These are phyloP conservation scores for Zopfia rhizophila DNA, from an alignment of 2,329 filamentous ascomycete species.

Conservation along the genomic window DNA sequence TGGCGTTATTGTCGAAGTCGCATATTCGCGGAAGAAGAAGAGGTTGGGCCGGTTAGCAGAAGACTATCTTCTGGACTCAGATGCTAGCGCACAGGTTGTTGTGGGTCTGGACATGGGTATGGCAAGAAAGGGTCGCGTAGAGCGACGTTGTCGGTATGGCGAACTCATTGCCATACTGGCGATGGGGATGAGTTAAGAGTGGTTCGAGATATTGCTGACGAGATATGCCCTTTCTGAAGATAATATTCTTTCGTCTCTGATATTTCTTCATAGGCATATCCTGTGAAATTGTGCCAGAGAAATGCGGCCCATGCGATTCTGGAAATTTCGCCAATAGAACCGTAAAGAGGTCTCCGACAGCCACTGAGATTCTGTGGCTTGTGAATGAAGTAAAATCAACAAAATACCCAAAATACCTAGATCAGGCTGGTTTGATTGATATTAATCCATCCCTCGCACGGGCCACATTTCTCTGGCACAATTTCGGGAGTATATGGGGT, in stretches of 20 bases:
- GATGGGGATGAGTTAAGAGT: slow-evolving; percentile 19
- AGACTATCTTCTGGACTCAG: slow-evolving; percentile 31
- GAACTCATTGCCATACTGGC: slow-evolving; percentile 8
- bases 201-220: slow-evolving; percentile 9
- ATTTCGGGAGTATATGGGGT: too few species aligned
- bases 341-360: too few species aligned
- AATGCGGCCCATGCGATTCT: too few species aligned
- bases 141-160: slow-evolving; percentile 22
- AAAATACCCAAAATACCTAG: too few species aligned
- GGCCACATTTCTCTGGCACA: too few species aligned
- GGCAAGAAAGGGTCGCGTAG: slow-evolving; percentile 22
- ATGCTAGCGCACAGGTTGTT: slow-evolving; percentile 25
- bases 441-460: too few species aligned
- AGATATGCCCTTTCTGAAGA: slow-evolving; percentile 19
- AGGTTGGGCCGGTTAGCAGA: slow-evolving; percentile 25
- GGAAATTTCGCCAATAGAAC: too few species aligned
- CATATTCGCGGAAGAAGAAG: slow-evolving; percentile 31
- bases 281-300: too few species aligned
- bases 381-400: too few species aligned
- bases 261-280: too few species aligned
- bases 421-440: too few species aligned
- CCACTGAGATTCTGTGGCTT: too few species aligned
- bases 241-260: slow-evolving; percentile 12
- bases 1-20: slow-evolving; percentile 32
- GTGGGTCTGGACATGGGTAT: slow-evolving; percentile 29